phyloP scores from a whole-genome alignment of 345 rosid genomes.

The Pistacia atlantica region DNA sequence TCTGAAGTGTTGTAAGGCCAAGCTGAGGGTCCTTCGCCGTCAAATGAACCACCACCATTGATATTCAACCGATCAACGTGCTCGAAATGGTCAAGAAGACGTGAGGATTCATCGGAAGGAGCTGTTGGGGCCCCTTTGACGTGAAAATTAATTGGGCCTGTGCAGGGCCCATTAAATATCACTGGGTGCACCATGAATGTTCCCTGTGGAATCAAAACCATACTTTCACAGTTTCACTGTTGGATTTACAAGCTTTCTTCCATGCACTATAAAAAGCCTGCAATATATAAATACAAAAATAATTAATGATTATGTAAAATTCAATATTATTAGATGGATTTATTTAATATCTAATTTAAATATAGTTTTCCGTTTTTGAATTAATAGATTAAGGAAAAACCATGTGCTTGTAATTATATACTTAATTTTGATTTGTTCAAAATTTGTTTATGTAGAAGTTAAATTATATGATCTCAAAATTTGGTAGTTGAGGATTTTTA shows the following conservation, averaged over 20 bases:
- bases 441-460: no score
- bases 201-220: conserved; percentile 27
- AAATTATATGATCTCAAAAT: no score
- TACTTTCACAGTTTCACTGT: not conserved
- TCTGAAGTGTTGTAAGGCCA: conserved; percentile 30
- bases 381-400: no score
- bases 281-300: not conserved
- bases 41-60: conserved; percentile 32
- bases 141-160: conserved; percentile 11
- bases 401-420: no score
- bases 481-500: no score
- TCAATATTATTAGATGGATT: no score
- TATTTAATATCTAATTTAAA: no score
- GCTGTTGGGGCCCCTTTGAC: conserved; percentile 24
- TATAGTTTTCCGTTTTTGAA: no score
- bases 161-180: conserved; percentile 29
- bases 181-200: conserved; percentile 18
- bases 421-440: no score
- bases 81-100: not conserved
- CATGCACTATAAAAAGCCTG: conserved; percentile 25
- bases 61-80: conserved; percentile 17
- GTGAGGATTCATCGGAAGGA: not conserved
- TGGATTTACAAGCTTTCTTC: conserved; percentile 25
- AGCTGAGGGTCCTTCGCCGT: conserved; percentile 35
- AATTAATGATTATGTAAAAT: no score